Conservation (phyloP, 805 yeast genomes). For the Yarrowia sp. region DNA sequence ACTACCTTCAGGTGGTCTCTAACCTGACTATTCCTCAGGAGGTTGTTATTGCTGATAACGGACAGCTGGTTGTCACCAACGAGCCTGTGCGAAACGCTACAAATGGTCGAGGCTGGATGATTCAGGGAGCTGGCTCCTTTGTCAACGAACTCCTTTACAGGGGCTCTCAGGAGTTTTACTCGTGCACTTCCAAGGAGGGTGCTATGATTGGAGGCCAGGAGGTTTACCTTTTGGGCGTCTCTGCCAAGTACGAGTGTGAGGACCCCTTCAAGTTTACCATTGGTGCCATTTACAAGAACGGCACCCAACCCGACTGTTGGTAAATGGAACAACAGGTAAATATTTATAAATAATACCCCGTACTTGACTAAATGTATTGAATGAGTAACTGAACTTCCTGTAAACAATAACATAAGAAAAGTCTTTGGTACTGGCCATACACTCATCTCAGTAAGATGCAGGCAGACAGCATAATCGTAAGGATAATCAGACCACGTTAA, state of each 20-base stretch:
- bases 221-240: background rate
- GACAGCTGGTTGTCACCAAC: background rate
- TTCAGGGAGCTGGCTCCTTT: background rate
- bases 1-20: background rate
- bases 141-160: background rate
- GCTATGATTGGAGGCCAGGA: background rate
- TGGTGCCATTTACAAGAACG: background rate
- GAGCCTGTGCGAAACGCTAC: background rate
- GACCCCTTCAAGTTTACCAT: slow-evolving; percentile 8
- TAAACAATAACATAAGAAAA: too few species aligned
- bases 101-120: background rate
- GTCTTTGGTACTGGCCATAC: too few species aligned
- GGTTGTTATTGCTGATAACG: background rate
- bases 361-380: too few species aligned
- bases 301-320: too few species aligned
- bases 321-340: too few species aligned
- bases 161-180: slow-evolving; percentile 14
- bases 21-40: background rate
- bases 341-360: background rate
- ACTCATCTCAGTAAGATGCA: too few species aligned
- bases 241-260: background rate
- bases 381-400: too few species aligned
- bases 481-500: too few species aligned
- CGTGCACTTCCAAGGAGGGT: background rate
- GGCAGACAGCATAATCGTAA: too few species aligned